phyloP scores from a whole-genome alignment of 2,329 filamentous ascomycete genomes.

The Leptographium lundbergii region DNA sequence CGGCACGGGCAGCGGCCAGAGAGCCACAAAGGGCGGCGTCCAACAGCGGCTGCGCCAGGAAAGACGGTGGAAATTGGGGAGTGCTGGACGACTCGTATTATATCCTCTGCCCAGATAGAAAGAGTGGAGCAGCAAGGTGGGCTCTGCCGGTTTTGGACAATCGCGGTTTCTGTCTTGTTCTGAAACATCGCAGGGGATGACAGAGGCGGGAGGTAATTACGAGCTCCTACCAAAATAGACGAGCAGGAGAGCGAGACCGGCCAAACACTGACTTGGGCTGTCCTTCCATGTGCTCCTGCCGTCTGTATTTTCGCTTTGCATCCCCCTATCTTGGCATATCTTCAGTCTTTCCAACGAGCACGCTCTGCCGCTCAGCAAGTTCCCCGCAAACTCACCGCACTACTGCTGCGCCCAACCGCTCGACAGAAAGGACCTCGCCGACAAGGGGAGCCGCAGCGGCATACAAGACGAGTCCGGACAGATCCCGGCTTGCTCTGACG shows the following conservation, averaged over 20 bases:
- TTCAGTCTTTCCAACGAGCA: neutral
- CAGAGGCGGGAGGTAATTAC: neutral
- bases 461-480: too few species aligned
- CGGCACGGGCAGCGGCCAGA: too few species aligned
- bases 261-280: neutral
- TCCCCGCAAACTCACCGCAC: neutral
- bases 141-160: conserved; percentile 3
- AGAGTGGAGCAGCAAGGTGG: conserved; percentile 5
- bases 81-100: neutral
- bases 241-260: neutral
- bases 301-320: neutral
- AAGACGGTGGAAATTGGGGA: neutral
- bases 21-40: too few species aligned
- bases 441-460: neutral
- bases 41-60: too few species aligned
- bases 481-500: neutral
- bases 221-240: too few species aligned
- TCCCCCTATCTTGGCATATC: neutral
- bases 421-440: neutral
- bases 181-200: conserved; percentile 11
- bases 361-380: neutral
- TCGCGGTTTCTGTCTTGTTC: conserved; percentile 9
- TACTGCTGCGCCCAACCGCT: neutral
- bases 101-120: neutral
- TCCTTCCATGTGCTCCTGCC: neutral